These are phyloP conservation scores for Russula emetica DNA, from an alignment of 768 basidiomycete species.

Conservation along the genomic window DNA sequence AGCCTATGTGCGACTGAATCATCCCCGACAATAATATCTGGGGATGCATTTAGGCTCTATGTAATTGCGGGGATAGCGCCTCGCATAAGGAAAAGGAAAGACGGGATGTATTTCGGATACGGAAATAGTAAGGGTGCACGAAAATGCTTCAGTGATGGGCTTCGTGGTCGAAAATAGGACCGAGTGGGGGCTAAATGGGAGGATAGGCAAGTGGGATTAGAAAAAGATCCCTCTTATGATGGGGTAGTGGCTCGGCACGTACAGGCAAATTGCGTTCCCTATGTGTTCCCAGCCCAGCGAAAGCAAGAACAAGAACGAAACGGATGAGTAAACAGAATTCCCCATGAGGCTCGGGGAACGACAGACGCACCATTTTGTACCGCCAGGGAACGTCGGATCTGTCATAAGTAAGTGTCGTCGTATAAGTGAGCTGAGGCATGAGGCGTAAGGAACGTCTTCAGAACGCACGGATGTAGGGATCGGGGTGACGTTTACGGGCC, in stretches of 20 bases:
- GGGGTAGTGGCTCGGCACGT: conserved; percentile 32
- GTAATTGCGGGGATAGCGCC: background rate
- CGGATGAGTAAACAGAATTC: conserved; percentile 11
- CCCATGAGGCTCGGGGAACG: background rate
- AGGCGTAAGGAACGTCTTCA: background rate
- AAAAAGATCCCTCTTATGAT: background rate
- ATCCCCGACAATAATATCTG: background rate
- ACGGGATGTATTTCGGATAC: background rate
- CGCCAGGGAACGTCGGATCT: conserved; percentile 83
- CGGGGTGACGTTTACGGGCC: conserved; percentile 70
- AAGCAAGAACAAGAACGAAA: background rate
- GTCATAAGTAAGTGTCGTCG: conserved; percentile 4
- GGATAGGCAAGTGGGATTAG: background rate
- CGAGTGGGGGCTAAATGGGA: conserved; percentile 17
- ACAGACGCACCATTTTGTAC: conserved; percentile 88
- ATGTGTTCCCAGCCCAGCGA: conserved; percentile 21
- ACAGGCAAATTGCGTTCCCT: conserved; percentile 84
- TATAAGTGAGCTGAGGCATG: conserved; percentile 1
- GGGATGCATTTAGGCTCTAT: background rate
- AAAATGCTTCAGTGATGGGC: conserved; percentile 7
- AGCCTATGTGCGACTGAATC: background rate
- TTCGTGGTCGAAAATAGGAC: conserved; percentile 27
- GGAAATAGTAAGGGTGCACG: background rate
- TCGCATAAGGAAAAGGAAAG: background rate
- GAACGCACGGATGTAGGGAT: conserved; percentile 77